Evolutionary conservation across 352 stramenopile species (phyloP).

Genomic region (Hyaloperonospora arabidopsidis): DNA sequence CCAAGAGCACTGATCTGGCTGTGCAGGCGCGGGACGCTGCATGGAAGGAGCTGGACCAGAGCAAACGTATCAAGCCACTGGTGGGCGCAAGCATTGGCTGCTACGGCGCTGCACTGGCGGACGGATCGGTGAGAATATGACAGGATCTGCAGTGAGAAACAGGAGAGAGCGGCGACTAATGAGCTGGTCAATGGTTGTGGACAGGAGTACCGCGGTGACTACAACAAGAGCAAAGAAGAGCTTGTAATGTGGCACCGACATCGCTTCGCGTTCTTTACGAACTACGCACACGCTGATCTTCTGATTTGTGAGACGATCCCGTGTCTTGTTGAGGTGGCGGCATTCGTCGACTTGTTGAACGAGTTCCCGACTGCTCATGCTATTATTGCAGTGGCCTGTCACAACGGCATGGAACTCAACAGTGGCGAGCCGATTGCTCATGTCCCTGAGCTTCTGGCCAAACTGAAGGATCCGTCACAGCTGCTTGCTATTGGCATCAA

Average conservation of each 20-base stretch:
- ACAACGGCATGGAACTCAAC: conserved; percentile 55
- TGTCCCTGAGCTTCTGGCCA: conserved; percentile 34
- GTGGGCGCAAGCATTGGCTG: conserved; percentile 81
- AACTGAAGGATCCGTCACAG: conserved; percentile 45
- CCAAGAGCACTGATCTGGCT: conserved; percentile 69
- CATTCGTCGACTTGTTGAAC: conserved; percentile 72
- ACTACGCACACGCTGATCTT: conserved; percentile 49
- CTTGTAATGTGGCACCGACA: conserved; percentile 72
- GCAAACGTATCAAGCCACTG: conserved; percentile 47
- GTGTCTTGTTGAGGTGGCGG: conserved; percentile 72
- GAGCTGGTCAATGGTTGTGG: conserved; percentile 2
- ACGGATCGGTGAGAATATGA: conserved; percentile 59
- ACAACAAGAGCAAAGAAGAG: conserved; percentile 54
- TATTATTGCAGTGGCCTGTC: conserved; percentile 62
- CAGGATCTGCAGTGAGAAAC: conserved; percentile 3
- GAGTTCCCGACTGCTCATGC: conserved; percentile 41
- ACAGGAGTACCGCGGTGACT: conserved; percentile 82
- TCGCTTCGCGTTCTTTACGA: conserved; percentile 61
- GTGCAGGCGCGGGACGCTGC: conserved; percentile 50
- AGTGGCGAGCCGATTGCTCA: conserved; percentile 49
- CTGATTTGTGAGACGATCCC: conserved; percentile 84
- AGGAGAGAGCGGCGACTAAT: conserved; percentile 2
- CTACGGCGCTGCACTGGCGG: conserved; percentile 73
- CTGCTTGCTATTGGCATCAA: conserved; percentile 79
- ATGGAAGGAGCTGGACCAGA: conserved; percentile 38